Evolutionary conservation across 345 rosid genomes (phyloP).

Genomic region (Bretschneidera sinensis): DNA sequence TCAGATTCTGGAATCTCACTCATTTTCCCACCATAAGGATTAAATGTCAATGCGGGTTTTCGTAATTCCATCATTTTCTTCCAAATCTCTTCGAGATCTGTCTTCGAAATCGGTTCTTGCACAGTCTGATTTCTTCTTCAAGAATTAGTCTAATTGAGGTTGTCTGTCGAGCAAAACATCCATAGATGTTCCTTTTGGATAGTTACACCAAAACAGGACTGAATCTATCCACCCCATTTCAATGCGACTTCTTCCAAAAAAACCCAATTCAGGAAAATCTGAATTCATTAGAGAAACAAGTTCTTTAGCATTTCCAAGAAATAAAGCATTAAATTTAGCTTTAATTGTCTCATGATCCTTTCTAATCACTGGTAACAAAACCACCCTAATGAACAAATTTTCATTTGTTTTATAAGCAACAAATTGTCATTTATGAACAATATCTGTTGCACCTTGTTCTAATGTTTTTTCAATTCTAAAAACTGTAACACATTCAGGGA

Average conservation of each 20-base stretch:
- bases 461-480: constrained; percentile 25
- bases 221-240: constrained; percentile 54
- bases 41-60: constrained; percentile 31
- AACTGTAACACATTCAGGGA: constrained; percentile 33
- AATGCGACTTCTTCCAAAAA: constrained; percentile 22
- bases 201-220: constrained; percentile 23
- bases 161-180: constrained; percentile 29
- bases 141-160: constrained; percentile 17
- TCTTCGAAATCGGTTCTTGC: constrained; percentile 27
- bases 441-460: constrained; percentile 26
- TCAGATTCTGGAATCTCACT: constrained; percentile 33
- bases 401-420: constrained; percentile 32
- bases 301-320: constrained; percentile 25
- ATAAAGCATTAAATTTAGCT: constrained; percentile 30
- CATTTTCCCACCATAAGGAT: constrained; percentile 70
- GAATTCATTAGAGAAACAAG: constrained; percentile 26
- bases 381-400: constrained; percentile 42
- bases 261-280: constrained; percentile 32
- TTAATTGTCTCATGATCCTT: constrained; percentile 18
- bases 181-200: constrained; percentile 27
- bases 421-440: constrained; percentile 43
- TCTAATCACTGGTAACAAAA: constrained; percentile 13
- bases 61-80: constrained; percentile 32
- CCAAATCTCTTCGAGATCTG: constrained; percentile 26
- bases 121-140: constrained; percentile 27